A percentile compares a stretch with the other conserved stretches of the same genome.
phyloP scores from a whole-genome alignment of 352 stramenopile genomes.

The Pseudoperonospora humuli region DNA sequence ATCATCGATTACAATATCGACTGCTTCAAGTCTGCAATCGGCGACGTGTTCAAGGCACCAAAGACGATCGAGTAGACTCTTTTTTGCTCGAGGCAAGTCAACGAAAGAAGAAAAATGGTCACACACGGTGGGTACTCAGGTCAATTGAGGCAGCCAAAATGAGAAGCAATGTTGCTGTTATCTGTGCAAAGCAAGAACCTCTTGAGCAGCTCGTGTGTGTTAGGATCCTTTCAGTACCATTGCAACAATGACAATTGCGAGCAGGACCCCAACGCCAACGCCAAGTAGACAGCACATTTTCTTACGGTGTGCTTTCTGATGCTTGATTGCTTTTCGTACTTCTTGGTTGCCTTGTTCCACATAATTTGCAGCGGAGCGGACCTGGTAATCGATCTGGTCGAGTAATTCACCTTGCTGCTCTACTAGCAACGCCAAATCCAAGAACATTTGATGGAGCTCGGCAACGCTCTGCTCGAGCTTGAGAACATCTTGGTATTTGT shows the following conservation, averaged over 20 bases:
- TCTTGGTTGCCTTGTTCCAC: constrained; percentile 95
- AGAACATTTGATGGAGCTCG: constrained; percentile 99
- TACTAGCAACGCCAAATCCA: constrained; percentile 96
- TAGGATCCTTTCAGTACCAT: constrained; percentile 29
- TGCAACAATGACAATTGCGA: constrained; percentile 71
- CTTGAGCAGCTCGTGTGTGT: background rate
- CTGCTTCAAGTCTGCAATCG: constrained; percentile 93
- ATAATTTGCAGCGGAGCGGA: constrained; percentile 91
- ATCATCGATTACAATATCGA: constrained; percentile 99
- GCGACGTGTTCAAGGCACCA: constrained; percentile 77
- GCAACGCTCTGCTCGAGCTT: constrained; percentile 93
- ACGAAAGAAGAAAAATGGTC: background rate
- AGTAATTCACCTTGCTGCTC: constrained; percentile 97
- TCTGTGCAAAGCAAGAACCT: constrained; percentile 4
- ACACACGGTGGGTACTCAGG: background rate
- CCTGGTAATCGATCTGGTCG: constrained; percentile 97
- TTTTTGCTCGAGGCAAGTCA: background rate
- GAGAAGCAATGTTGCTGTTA: constrained; percentile 8
- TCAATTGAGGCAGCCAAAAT: constrained; percentile 3
- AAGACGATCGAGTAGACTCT: constrained; percentile 39
- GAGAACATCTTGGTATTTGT: constrained; percentile 98
- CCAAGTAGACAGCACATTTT: constrained; percentile 79
- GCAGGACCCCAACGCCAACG: constrained; percentile 38
- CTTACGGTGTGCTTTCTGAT: constrained; percentile 94
- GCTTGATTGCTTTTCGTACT: constrained; percentile 91